Evolutionary conservation across 2,329 filamentous ascomycete species (phyloP), one percentile per base, ranked within the genome.

Genomic region (Cordyceps farinosa): DNA sequence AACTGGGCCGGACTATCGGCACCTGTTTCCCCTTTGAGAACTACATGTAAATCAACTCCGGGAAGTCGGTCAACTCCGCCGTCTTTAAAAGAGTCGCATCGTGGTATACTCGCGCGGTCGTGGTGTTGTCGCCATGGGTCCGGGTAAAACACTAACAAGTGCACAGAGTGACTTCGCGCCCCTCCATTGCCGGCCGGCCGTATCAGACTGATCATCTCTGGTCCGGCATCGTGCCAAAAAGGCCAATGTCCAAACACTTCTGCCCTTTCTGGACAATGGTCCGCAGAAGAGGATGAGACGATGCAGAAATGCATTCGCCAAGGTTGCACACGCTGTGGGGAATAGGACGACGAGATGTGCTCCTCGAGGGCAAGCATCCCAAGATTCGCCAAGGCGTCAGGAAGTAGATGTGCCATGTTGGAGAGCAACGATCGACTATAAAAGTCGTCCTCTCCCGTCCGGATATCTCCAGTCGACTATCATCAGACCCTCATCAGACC

Each of bases 311-410:
- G 36, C 17, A n/a, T 52, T 38, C 32, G 38, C 29, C 48, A 45
- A 30, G 11, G 59, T 55, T 17, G 51, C 50, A 55, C 13, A 47
- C n/a, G 32, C 59, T 10, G 51, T 40, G 59, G 59, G 38, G 50
- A 61, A 17, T n/a, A 29, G 10, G n/a, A 32, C 17, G 38, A 30
- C 5, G 6, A 52, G 40, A 47, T 53, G 30, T n/a, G 30, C 7
- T 38, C 11, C 11, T 61, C 3, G 50, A 17, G 10, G 22, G 10
- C 5, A 42, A 48, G 27, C 2, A 22, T 52, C 22, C 29, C 5
- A n/a, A 47, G 40, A n/a, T n/a, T 40, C 56, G 50, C 22, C 29
- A n/a, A 48, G 22, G 30, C 17, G 38, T 30, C 29, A 36, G 22
- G 22, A 10, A 7, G 30, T 7, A 9, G 40, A 38, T 22, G 22